Percentiles rank a stretch among this genome's conserved stretches.
Evolutionary conservation across 2,329 filamentous ascomycete species (phyloP).

Genomic region (Colletotrichum tofieldiae): DNA sequence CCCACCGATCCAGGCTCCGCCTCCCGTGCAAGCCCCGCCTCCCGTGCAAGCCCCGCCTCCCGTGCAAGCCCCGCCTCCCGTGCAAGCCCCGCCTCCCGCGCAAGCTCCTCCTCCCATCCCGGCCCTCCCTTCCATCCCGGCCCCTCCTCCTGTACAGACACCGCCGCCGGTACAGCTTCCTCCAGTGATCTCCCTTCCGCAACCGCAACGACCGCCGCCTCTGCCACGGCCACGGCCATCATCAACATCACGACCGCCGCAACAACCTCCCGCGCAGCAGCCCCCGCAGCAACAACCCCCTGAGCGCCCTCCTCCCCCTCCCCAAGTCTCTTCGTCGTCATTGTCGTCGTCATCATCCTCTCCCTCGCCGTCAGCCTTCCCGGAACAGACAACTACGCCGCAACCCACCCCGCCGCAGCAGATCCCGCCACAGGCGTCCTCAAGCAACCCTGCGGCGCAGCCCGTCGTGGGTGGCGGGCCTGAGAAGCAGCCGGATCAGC

Average conservation of each 20-base stretch:
- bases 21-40: background rate
- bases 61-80: background rate
- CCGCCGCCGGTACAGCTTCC: background rate
- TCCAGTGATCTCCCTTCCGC: background rate
- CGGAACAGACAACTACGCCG: background rate
- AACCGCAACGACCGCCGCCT: background rate
- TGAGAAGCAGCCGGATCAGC: conserved; percentile 39
- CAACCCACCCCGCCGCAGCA: conserved; percentile 4
- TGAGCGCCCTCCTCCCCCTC: background rate
- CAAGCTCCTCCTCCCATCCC: background rate
- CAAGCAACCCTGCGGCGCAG: conserved; percentile 5
- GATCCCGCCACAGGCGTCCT: conserved; percentile 6
- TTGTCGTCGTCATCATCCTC: background rate
- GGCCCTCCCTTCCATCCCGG: background rate
- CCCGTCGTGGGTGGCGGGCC: conserved; percentile 44
- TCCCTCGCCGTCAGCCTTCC: background rate
- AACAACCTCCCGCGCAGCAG: background rate
- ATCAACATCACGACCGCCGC: background rate
- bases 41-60: background rate
- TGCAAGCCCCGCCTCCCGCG: background rate
- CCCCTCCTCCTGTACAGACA: background rate
- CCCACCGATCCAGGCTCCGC: background rate
- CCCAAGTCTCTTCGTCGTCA: background rate
- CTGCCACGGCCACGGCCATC: background rate
- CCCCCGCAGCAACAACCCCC: background rate